phyloP scores from a whole-genome alignment of 352 stramenopile genomes.

The Phytophthora chlamydospora region DNA sequence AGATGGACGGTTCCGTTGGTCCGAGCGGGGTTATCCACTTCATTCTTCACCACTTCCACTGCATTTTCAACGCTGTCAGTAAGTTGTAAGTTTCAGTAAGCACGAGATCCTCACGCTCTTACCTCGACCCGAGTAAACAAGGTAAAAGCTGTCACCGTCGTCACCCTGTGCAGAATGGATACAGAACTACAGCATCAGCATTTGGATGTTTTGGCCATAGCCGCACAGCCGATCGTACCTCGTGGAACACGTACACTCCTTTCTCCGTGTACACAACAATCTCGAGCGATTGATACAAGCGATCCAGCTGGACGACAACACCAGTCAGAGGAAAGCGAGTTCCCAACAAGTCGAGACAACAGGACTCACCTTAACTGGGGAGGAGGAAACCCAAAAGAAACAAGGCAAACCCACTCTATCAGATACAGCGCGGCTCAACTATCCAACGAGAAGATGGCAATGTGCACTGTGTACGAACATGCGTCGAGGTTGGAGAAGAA shows the following conservation, averaged over 20 bases:
- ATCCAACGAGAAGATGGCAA: too few species aligned
- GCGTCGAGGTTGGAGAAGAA: conserved; percentile 85
- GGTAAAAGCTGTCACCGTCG: conserved; percentile 77
- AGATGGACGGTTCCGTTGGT: conserved; percentile 44
- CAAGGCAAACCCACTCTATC: too few species aligned
- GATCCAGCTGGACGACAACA: conserved; percentile 55
- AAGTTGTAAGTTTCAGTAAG: neutral
- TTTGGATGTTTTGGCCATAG: too few species aligned
- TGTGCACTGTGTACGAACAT: conserved; percentile 42
- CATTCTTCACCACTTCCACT: conserved; percentile 67
- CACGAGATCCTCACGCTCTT: neutral
- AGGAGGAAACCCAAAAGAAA: neutral
- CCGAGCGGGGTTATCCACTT: conserved; percentile 21
- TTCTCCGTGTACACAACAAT: conserved; percentile 51
- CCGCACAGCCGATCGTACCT: conserved; percentile 32
- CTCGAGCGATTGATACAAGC: conserved; percentile 79
- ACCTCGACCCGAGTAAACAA: conserved; percentile 80
- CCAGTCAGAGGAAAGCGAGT: neutral
- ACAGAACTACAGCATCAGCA: neutral
- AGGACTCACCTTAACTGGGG: conserved; percentile 39
- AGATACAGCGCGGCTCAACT: too few species aligned
- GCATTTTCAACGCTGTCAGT: neutral
- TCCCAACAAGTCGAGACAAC: neutral
- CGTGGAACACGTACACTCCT: conserved; percentile 62
- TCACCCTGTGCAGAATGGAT: conserved; percentile 52